phyloP scores from a whole-genome alignment of 441 rosid genomes.

The Pelargonium fulgidum region DNA sequence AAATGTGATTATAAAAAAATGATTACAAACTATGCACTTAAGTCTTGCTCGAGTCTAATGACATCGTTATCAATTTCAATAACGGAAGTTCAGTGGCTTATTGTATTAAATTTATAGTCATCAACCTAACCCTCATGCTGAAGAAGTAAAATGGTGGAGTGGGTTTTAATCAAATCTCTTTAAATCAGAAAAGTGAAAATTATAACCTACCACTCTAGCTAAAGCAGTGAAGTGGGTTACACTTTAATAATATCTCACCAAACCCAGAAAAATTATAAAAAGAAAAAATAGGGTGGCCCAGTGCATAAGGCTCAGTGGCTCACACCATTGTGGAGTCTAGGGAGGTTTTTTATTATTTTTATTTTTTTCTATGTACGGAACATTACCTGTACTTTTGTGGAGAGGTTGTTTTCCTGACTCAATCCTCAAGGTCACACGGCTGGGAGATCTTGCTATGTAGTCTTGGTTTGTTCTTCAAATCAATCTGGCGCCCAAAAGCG shows the following conservation, averaged over 20 bases:
- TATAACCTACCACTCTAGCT: background rate
- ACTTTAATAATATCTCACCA: background rate
- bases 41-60: background rate
- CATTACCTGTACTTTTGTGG: too few species aligned
- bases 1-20: background rate
- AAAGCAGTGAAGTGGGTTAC: background rate
- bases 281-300: too few species aligned
- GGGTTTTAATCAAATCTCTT: background rate
- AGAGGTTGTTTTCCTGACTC: too few species aligned
- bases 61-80: background rate
- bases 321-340: too few species aligned
- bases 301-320: too few species aligned
- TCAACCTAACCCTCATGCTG: background rate
- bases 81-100: background rate
- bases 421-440: too few species aligned
- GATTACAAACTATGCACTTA: background rate
- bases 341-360: too few species aligned
- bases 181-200: background rate
- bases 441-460: background rate
- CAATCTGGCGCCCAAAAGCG: background rate
- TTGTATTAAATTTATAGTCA: too few species aligned
- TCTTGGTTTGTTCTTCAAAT: background rate
- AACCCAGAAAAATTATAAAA: background rate
- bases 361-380: too few species aligned
- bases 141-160: background rate